These are phyloP conservation scores for Penicillium angulare DNA, from an alignment of 495 filamentous ascomycete species.

Conservation along the genomic window DNA sequence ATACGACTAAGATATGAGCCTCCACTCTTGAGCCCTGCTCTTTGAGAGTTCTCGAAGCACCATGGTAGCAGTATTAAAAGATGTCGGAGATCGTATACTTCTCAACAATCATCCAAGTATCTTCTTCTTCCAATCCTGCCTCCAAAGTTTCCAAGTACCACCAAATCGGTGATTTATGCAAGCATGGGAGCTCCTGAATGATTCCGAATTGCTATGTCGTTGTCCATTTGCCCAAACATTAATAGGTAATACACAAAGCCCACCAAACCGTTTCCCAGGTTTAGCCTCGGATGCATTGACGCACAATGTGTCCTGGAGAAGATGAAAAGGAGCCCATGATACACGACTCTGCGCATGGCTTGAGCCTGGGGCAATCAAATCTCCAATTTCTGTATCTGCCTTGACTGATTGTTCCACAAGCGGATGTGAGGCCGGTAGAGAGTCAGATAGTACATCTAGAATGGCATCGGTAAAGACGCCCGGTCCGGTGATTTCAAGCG, in stretches of 20 bases:
- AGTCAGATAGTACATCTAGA: slow-evolving; percentile 35
- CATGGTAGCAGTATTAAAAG: neutral
- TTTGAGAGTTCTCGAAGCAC: neutral
- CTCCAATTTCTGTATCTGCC: slow-evolving; percentile 27
- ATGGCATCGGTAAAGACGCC: slow-evolving; percentile 44
- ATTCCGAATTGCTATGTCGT: slow-evolving; percentile 37
- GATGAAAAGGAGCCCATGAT: slow-evolving; percentile 45
- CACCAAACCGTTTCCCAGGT: slow-evolving; percentile 27
- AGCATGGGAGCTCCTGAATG: slow-evolving; percentile 28
- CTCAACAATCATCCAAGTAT: neutral
- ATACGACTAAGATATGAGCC: neutral
- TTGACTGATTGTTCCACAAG: slow-evolving; percentile 27
- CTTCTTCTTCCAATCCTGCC: slow-evolving; percentile 37
- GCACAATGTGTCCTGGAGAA: slow-evolving; percentile 31
- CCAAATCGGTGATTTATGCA: slow-evolving; percentile 45
- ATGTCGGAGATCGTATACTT: too few relatives aligned
- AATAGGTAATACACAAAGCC: slow-evolving; percentile 39
- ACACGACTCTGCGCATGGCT: slow-evolving; percentile 23
- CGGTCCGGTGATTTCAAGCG: slow-evolving; percentile 14
- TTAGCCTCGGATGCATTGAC: slow-evolving; percentile 25
- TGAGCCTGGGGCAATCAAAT: slow-evolving; percentile 14
- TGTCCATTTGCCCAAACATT: slow-evolving; percentile 48
- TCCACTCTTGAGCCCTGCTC: neutral
- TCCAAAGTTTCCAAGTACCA: slow-evolving; percentile 44
- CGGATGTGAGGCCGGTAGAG: slow-evolving; percentile 28